Conservation (phyloP, 192 early-diverging fungal species). For the Backusella australiensis region DNA sequence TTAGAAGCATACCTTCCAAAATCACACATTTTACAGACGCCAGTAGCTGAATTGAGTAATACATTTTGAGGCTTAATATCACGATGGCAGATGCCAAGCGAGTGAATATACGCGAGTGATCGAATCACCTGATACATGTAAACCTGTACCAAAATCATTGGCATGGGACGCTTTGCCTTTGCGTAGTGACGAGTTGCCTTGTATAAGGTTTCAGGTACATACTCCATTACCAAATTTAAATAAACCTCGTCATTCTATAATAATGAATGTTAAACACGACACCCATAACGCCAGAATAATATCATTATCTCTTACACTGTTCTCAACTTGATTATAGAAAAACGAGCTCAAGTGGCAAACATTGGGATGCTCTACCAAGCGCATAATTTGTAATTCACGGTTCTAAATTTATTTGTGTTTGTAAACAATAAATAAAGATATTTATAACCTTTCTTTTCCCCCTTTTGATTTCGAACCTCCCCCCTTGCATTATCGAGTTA, state of each 20-base stretch:
- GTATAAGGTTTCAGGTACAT: constrained; percentile 93
- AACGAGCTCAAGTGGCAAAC: constrained; percentile 87
- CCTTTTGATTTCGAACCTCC: too few species aligned
- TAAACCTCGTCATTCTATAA: constrained; percentile 87
- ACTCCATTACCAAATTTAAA: constrained; percentile 94
- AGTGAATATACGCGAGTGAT: constrained; percentile 96
- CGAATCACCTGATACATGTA: constrained; percentile 99
- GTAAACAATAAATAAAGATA: background rate
- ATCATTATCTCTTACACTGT: constrained; percentile 45
- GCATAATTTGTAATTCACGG: constrained; percentile 92
- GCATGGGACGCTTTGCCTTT: constrained; percentile 90
- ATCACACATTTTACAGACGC: constrained; percentile 95
- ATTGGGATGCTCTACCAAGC: constrained; percentile 88
- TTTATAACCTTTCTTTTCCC: too few species aligned
- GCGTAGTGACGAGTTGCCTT: constrained; percentile 88
- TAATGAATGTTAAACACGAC: background rate
- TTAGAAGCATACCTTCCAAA: constrained; percentile 67
- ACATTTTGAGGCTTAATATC: constrained; percentile 99
- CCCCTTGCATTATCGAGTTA: background rate
- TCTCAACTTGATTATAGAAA: constrained; percentile 94
- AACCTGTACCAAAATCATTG: constrained; percentile 88
- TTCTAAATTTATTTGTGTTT: constrained; percentile 49
- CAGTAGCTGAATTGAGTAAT: constrained; percentile 83
- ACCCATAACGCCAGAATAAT: background rate
- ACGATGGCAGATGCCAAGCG: constrained; percentile 95